A percentile compares a stretch with the other conserved stretches of the same genome.
These are phyloP conservation scores for Ambrosia hybrid DNA, from an alignment of 140 eudicot species.

Conservation along the genomic window DNA sequence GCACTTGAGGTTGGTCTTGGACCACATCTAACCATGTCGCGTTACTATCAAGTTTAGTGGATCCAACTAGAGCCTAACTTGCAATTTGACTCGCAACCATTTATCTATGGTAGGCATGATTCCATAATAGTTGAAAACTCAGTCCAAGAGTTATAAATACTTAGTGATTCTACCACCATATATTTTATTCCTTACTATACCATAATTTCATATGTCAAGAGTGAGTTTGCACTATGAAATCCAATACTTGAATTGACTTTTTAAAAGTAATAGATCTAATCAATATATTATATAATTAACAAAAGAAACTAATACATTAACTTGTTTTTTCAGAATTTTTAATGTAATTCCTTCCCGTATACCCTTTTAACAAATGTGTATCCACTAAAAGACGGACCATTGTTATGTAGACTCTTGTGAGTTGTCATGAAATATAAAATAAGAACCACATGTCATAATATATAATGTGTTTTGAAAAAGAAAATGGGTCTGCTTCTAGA, in stretches of 20 bases:
- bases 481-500: no score
- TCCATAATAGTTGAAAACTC: slow-evolving; percentile 4
- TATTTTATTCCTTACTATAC: not conserved
- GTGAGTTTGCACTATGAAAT: not conserved
- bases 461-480: slow-evolving; percentile 3
- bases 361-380: not conserved
- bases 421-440: slow-evolving; percentile 13
- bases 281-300: not conserved
- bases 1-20: not conserved
- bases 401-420: slow-evolving; percentile 16
- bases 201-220: not conserved
- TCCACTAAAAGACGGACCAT: not conserved
- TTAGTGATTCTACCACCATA: slow-evolving; percentile 10
- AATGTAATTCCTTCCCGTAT: not conserved
- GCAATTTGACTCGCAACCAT: not conserved
- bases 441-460: slow-evolving; percentile 22
- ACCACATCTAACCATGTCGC: not conserved
- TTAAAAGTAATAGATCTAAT: not conserved
- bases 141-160: not conserved
- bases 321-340: not conserved
- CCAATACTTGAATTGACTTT: not conserved
- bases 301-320: not conserved
- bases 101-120: slow-evolving; percentile 9
- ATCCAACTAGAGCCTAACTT: slow-evolving; percentile 8
- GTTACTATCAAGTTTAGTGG: not conserved